Evolutionary conservation across 306 rosid species (phyloP), one percentile per base, ranked within the genome.

Genomic region (Bauhinia variegata): DNA sequence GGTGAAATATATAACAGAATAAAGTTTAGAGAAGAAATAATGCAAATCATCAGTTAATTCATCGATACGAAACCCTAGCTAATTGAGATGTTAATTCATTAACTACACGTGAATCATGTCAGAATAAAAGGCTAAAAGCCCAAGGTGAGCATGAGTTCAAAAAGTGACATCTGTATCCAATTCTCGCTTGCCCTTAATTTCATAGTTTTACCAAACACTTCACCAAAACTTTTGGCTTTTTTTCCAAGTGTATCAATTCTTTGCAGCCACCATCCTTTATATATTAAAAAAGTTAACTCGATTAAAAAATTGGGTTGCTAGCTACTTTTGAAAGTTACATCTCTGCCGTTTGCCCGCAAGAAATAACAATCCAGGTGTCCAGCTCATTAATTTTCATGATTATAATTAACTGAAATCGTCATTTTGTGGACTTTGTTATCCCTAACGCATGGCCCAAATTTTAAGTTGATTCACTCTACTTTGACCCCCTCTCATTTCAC

Each of bases 151-250:
- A 5, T 36, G 65, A 79, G 84, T 67, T 83, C 61, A 16, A 70
- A 60, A 71, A 61, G 44, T 2, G 71, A 73, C 82, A 81, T 64
- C 61, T 78, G 86, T 80, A 73, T 43, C 53, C 67, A 54, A 51
- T 69, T 56, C 51, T 7, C 12, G 51, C 28, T 33, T 48, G 18
- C 67, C 74, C 58, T 70, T 31, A 74, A 60, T 78, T 70, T 78
- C 66, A 52, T 19, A 56, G 67, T 49, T 65, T 50, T 78, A 74
- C 68, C 78, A 58, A 75, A 70, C 83, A 70, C 77, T 34, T 67
- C 48, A 82, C 87, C 83, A 79, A 79, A 82, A 76, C 73, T 73
- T 78, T 77, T 86, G 81, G 89, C 92, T 85, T 23, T 80, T 81
- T 54, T 43, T n/a, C n/a, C n/a, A 30, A 11, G 52, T 42, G 34